phyloP scores from a whole-genome alignment of 1,284 basidiomycete genomes.

The Mrakiaceae sp. region DNA sequence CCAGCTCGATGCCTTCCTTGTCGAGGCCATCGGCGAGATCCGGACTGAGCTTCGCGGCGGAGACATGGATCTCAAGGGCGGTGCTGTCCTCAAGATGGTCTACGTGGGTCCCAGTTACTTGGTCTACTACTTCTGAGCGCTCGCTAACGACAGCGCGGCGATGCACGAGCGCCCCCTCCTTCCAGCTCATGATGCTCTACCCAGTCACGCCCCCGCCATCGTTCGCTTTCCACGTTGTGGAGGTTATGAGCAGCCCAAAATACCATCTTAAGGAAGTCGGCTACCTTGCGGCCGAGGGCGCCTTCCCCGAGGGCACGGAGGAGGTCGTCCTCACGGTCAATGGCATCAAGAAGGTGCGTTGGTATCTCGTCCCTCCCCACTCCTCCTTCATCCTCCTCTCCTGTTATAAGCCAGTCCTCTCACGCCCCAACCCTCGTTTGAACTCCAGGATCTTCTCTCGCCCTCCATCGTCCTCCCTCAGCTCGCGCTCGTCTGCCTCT shows the following conservation, averaged over 20 bases:
- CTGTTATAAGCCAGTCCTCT: constrained; percentile 10
- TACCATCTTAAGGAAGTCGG: constrained; percentile 91
- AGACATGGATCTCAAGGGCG: constrained; percentile 95
- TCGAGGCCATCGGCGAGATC: constrained; percentile 54
- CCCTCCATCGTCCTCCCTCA: constrained; percentile 59
- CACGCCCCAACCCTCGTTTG: neutral
- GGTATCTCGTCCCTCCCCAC: constrained; percentile 9
- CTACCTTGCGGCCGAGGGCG: constrained; percentile 87
- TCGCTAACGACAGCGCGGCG: neutral
- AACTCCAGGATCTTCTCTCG: constrained; percentile 64
- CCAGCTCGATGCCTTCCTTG: constrained; percentile 38
- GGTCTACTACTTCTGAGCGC: neutral
- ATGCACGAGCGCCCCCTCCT: neutral
- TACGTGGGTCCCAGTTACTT: constrained; percentile 54
- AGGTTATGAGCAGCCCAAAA: constrained; percentile 89
- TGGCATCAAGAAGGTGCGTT: constrained; percentile 82
- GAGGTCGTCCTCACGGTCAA: constrained; percentile 97
- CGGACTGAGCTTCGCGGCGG: constrained; percentile 78
- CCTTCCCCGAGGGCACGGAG: constrained; percentile 87
- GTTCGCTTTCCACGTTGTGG: constrained; percentile 78
- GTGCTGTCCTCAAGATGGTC: constrained; percentile 86
- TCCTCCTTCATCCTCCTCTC: constrained; percentile 15
- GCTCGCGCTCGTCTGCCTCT: constrained; percentile 72
- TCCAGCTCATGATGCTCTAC: constrained; percentile 38
- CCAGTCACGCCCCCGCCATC: constrained; percentile 36